Conservation (phyloP, 768 basidiomycete genomes). For the Lentinus tigrinus region DNA sequence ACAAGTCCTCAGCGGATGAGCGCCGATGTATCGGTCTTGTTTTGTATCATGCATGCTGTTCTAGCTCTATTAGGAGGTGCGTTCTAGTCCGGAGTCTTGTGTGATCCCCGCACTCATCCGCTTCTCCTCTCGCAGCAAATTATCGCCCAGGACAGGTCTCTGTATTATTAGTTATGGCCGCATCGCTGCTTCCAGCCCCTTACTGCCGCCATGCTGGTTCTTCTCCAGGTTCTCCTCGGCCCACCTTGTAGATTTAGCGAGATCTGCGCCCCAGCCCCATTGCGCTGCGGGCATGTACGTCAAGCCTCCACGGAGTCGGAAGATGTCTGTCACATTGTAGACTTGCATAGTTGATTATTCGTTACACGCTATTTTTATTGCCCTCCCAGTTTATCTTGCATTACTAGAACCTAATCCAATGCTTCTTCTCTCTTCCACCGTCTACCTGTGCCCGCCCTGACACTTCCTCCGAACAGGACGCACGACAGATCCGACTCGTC, state of each 20-base stretch:
- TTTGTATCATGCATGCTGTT: neutral
- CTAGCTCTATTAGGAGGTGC: too few species aligned
- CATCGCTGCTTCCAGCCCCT: too few species aligned
- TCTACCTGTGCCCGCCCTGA: neutral
- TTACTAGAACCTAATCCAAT: neutral
- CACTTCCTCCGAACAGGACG: neutral
- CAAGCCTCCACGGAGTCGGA: too few species aligned
- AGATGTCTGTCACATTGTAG: too few species aligned
- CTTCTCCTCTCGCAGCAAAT: neutral
- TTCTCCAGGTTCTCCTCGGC: too few species aligned
- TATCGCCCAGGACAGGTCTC: too few species aligned
- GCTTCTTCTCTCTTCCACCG: neutral
- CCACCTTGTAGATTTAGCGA: too few species aligned
- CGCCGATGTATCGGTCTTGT: neutral
- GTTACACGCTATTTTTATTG: neutral
- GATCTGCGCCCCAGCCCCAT: too few species aligned
- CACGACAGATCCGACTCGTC: neutral
- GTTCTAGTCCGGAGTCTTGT: too few species aligned
- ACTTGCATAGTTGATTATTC: neutral
- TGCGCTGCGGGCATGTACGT: too few species aligned
- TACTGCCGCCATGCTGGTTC: too few species aligned
- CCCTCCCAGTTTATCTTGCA: neutral
- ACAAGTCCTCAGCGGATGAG: constrained; percentile 12
- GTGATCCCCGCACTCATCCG: neutral
- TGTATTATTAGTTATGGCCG: too few species aligned